Conservation (phyloP, 495 filamentous ascomycete species). For the Daldinia decipiens region DNA sequence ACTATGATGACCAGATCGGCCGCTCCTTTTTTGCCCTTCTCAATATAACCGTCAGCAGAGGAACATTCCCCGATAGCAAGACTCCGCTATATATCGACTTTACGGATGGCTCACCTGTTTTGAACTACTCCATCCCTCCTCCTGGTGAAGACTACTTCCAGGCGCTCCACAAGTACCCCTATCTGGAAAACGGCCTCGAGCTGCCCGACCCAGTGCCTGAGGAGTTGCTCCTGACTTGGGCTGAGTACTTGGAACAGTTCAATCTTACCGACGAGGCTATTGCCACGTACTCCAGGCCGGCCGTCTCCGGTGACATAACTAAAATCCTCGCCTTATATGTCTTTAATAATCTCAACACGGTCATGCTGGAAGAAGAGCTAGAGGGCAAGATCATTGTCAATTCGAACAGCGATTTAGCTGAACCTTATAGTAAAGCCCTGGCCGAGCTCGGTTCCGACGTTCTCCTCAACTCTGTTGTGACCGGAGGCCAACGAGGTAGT, state of each 20-base stretch:
- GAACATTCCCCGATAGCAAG: not conserved
- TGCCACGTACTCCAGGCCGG: constrained; percentile 45
- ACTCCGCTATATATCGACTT: constrained; percentile 37
- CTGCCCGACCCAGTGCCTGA: constrained; percentile 57
- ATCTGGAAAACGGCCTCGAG: constrained; percentile 51
- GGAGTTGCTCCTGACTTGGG: constrained; percentile 55
- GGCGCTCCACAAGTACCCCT: constrained; percentile 54
- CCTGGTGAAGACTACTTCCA: constrained; percentile 27
- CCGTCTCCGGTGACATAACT: constrained; percentile 56
- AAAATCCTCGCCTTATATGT: constrained; percentile 33
- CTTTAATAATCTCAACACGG: constrained; percentile 40
- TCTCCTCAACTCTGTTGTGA: constrained; percentile 44
- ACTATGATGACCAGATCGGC: constrained; percentile 48
- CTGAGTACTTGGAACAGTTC: constrained; percentile 57
- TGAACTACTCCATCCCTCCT: constrained; percentile 38
- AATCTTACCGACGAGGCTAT: constrained; percentile 47
- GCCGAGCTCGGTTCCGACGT: constrained; percentile 49
- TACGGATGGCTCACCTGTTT: constrained; percentile 34
- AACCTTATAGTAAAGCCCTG: constrained; percentile 55
- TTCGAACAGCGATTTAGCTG: constrained; percentile 50
- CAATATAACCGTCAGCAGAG: constrained; percentile 47
- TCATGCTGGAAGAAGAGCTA: constrained; percentile 26
- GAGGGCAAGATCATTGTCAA: constrained; percentile 19
- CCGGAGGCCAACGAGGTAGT: constrained; percentile 14
- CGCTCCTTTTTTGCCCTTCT: constrained; percentile 53